Evolutionary conservation across 164 flowering plant species (phyloP).

Genomic region (Tetracentron sinense): DNA sequence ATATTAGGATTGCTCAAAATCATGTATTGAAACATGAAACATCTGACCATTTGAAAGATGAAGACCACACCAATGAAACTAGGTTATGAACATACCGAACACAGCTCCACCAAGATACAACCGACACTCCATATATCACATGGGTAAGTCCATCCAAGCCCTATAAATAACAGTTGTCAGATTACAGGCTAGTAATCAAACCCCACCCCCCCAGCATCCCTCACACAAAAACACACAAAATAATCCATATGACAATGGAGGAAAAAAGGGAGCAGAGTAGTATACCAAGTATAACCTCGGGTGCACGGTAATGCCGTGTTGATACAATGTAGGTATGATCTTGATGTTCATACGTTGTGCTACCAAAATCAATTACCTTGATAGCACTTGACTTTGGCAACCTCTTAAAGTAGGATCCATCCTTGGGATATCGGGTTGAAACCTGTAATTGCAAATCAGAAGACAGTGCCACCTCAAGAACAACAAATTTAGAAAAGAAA

Average conservation of each 20-base stretch:
- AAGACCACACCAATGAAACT: too few species aligned
- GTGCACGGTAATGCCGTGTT: constrained; percentile 72
- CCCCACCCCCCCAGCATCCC: too few species aligned
- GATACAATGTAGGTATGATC: constrained; percentile 70
- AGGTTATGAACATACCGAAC: constrained; percentile 45
- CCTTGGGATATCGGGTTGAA: constrained; percentile 61
- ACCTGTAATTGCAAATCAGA: constrained; percentile 42
- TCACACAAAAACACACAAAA: too few species aligned
- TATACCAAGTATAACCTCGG: constrained; percentile 70
- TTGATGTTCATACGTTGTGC: constrained; percentile 68
- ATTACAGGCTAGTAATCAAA: too few species aligned
- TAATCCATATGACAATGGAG: too few species aligned
- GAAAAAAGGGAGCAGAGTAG: neutral
- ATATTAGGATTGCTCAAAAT: too few species aligned
- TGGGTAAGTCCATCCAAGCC: constrained; percentile 71
- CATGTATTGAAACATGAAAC: too few species aligned
- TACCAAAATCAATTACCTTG: constrained; percentile 88
- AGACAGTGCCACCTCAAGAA: neutral
- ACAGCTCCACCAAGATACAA: constrained; percentile 64
- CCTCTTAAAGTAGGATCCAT: constrained; percentile 49
- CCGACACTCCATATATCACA: constrained; percentile 82
- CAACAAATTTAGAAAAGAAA: neutral
- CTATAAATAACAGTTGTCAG: constrained; percentile 18
- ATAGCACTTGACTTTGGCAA: constrained; percentile 65
- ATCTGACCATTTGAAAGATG: too few species aligned